A percentile compares a stretch with the other conserved stretches of the same genome.
Conservation (phyloP, 345 rosid genomes). For the Arabis alpina region DNA sequence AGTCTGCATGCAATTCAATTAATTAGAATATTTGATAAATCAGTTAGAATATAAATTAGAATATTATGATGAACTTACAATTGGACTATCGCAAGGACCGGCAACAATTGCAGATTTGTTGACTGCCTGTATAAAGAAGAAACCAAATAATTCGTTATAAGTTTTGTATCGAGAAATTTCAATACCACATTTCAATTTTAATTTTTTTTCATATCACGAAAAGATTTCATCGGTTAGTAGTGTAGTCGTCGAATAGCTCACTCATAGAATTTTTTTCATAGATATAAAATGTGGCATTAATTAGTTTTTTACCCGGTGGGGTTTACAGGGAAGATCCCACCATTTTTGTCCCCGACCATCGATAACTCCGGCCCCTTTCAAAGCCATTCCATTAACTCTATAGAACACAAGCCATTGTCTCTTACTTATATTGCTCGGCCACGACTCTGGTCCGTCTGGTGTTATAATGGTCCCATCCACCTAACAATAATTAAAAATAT, state of each 20-base stretch:
- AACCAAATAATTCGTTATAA: not conserved
- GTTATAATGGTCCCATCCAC: constrained; percentile 67
- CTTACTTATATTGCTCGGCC: constrained; percentile 76
- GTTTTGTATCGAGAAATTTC: not conserved
- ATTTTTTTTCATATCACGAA: too few species aligned
- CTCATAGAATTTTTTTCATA: too few species aligned
- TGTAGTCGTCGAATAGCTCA: too few species aligned
- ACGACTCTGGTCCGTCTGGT: constrained; percentile 74
- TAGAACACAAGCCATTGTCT: constrained; percentile 95
- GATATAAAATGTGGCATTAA: not conserved
- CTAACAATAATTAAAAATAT: constrained; percentile 17
- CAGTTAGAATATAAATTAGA: not conserved
- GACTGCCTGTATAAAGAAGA: constrained; percentile 47
- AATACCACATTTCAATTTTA: not conserved
- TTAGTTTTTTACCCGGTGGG: constrained; percentile 69
- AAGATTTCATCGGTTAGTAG: too few species aligned
- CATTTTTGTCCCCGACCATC: constrained; percentile 94
- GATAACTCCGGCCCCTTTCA: constrained; percentile 82
- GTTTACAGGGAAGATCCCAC: constrained; percentile 99
- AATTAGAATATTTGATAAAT: not conserved
- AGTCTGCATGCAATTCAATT: constrained; percentile 43
- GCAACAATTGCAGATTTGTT: constrained; percentile 62
- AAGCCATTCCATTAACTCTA: constrained; percentile 67
- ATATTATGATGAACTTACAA: constrained; percentile 50
- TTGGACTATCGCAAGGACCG: constrained; percentile 95